Percentiles rank a stretch among this genome's conserved stretches.
phyloP scores from a whole-genome alignment of 2,329 filamentous ascomycete species.

The Trichophyton mentagrophytes region DNA sequence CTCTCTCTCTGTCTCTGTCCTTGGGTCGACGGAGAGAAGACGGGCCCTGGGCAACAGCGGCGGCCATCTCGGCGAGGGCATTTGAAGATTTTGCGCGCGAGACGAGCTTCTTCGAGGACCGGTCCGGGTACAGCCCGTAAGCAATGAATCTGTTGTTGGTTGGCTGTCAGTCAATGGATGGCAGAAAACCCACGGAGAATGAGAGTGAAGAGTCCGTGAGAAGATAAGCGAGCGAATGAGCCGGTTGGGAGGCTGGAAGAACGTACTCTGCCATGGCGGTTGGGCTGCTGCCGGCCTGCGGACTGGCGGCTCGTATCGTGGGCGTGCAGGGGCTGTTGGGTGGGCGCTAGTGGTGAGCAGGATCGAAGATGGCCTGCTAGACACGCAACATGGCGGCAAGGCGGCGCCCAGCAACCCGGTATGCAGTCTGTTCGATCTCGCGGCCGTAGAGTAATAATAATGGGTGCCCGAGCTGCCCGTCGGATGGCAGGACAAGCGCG shows the following conservation, averaged over 20 bases:
- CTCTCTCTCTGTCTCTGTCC: neutral
- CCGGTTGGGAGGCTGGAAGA: slow-evolving; percentile 3
- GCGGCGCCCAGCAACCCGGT: neutral
- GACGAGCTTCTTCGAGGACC: slow-evolving; percentile 28
- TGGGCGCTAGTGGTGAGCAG: neutral
- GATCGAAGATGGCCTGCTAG: neutral
- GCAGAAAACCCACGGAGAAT: slow-evolving; percentile 17
- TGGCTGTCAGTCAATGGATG: slow-evolving; percentile 17
- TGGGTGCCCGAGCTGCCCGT: no score
- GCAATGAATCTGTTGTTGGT: slow-evolving; percentile 9
- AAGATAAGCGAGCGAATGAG: neutral
- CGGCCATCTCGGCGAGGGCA: slow-evolving; percentile 26
- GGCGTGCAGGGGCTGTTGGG: neutral
- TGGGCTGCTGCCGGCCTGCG: slow-evolving; percentile 6
- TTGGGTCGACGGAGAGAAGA: neutral
- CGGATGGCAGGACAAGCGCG: no score
- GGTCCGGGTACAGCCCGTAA: slow-evolving; percentile 5
- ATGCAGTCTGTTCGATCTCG: no score
- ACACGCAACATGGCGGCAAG: neutral
- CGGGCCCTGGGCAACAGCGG: slow-evolving; percentile 13
- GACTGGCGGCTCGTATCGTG: slow-evolving; percentile 3
- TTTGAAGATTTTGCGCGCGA: slow-evolving; percentile 35
- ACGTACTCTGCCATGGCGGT: slow-evolving; percentile 9
- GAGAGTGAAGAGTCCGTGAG: neutral
- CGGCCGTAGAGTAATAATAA: neutral